Evolutionary conservation across 306 rosid species (phyloP), one percentile per base, ranked within the genome.

Genomic region (Malus domestica): DNA sequence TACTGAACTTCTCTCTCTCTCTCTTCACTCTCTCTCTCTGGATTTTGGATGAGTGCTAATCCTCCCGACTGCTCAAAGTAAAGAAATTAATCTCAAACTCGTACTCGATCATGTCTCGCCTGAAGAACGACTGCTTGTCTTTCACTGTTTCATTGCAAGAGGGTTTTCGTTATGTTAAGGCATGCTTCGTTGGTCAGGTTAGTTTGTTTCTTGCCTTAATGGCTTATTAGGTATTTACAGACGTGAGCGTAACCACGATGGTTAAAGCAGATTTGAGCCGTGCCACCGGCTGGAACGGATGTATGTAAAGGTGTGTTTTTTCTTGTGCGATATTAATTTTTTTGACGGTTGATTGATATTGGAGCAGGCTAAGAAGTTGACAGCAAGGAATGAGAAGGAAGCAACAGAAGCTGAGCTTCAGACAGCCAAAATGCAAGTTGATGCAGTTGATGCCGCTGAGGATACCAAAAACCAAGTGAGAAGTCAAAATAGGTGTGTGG

Each of bases 361-460:
- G 44, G 11, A 71, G 66, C 73, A 86, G 90, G 52, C 70, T 4
- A 84, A 79, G 83, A 81, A 71, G 74, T 32, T 77, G 70, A 79
- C 80, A 3, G 83, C 90, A 14, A 84, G 35, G 59, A 84, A 23
- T 54, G 90, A 87, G 79, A 44, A 55, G 49, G 88, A 87, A 84
- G 84, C 86, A 30, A 52, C 81, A 1, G 78, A 82, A 67, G 90
- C 88, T 1, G 83, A 84, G 19, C 79, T 74, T n/a, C 16, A 0
- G 69, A 73, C 79, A 4, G 73, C 80, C 5, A 87, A 84, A 76
- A 84, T 84, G 83, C 88, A 87, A 72, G 88, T 81, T 61, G 83
- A 87, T 63, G 88, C 90, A 23, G 30, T 86, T 14, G 82, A 84
- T 52, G 83, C 79, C 16, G 88, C 86, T 0, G 90, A 79, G 78